Base-by-base conservation (phyloP, 164 flowering plant species). In the Nelumbo lutea region DNA sequence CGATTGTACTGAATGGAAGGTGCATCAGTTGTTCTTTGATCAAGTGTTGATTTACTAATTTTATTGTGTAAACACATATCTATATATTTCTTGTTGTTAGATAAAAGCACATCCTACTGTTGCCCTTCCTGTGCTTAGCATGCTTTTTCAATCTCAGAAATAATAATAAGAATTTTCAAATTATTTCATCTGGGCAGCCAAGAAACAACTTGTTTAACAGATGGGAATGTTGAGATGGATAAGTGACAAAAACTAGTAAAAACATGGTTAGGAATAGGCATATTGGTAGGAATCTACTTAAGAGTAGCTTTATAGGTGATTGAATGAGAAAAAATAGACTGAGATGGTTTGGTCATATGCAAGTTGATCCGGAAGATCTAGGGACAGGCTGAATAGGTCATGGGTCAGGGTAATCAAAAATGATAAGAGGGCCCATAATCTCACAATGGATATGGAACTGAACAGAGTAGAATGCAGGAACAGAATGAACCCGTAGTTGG, bases 1-100 rank as follows among this genome's bases (percentile, higher is more conserved):
- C 76, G 97, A 56, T 68, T 90, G 69, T 90, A 88, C 78, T 95
- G 83, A 91, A 40, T 51, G 41, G 45, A 74, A 75, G 73, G 57
- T 59, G 60, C 68, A 73, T 73, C 73, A 70, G 75, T 67, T 79
- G 70, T 76, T 78, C 70, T 61, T 62, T 72, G 14, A 61, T 75
- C 71, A 60, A 56, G 11, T 72, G 63, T 64, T 70, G 77, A 70
- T 75, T 73, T 74, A 72, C 75, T 72, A 77, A 68, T 64, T 77
- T 82, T 76, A 68, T 77, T 78, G 77, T 78, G 81, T 79, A 77
- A 77, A 62, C 66, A 57, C 67, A 68, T 77, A 78, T 67, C 69
- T 76, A 65, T 79, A 73, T 76, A 72, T 70, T 77, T 79, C 63
- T 78, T 78, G 68, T 62, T 73, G 77, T 72, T 76, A 72, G 74